phyloP scores from a whole-genome alignment of 177 flowering plant species.

The Telopea speciosissima region DNA sequence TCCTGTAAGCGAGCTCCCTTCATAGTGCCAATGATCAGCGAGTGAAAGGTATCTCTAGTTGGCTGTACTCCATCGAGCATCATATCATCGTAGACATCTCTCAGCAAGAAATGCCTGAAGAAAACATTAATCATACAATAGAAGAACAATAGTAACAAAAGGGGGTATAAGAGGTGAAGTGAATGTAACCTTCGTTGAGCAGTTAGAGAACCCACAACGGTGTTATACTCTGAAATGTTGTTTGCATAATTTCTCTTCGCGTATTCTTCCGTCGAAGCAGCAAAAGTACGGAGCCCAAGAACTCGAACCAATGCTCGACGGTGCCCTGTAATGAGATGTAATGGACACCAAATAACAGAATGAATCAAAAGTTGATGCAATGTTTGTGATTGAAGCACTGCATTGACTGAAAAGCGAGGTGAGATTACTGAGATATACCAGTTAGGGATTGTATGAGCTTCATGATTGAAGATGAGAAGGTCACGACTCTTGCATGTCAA shows the following conservation, averaged over 20 bases:
- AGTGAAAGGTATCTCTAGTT: conserved; percentile 62
- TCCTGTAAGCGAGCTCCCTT: conserved; percentile 80
- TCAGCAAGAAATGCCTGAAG: conserved; percentile 58
- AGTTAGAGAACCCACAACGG: conserved; percentile 59
- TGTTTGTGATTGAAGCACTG: background rate
- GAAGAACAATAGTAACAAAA: background rate
- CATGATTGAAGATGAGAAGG: background rate
- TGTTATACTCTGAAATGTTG: conserved; percentile 74
- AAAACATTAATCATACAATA: background rate
- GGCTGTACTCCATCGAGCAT: conserved; percentile 85
- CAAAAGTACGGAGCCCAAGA: conserved; percentile 30
- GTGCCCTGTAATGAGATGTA: conserved; percentile 16
- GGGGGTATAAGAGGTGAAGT: background rate
- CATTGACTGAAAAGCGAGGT: background rate
- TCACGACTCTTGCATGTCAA: background rate
- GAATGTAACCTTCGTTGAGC: conserved; percentile 51
- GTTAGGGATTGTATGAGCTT: conserved; percentile 21
- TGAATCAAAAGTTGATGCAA: background rate
- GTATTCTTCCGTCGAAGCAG: conserved; percentile 45
- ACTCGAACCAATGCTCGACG: conserved; percentile 25
- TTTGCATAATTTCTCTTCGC: conserved; percentile 69
- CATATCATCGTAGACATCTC: conserved; percentile 91
- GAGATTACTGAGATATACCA: conserved; percentile 11
- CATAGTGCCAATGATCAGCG: conserved; percentile 67
- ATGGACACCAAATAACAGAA: background rate